These are phyloP conservation scores for Chytriomyces confervae DNA, from an alignment of 192 early-diverging fungal species.

Conservation along the genomic window DNA sequence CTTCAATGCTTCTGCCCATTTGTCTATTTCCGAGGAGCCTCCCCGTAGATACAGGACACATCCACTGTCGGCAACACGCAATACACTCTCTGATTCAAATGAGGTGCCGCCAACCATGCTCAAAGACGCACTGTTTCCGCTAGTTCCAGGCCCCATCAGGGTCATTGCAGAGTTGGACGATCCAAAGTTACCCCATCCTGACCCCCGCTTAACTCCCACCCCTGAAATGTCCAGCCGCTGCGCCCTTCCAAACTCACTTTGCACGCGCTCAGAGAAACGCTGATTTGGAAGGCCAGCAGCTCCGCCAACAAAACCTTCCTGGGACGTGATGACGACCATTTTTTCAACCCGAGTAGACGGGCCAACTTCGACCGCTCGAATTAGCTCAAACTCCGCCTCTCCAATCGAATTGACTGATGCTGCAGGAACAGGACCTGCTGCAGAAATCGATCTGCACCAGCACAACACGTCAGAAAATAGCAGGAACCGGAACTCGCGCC, in stretches of 20 bases:
- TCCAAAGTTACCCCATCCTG: neutral
- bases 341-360: constrained; percentile 24
- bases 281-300: neutral
- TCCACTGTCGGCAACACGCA: constrained; percentile 45
- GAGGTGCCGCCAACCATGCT: neutral
- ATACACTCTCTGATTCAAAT: constrained; percentile 34
- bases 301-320: neutral
- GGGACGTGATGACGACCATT: constrained; percentile 21
- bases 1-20: constrained; percentile 45
- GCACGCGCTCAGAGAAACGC: neutral
- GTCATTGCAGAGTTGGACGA: neutral
- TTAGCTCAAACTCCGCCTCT: constrained; percentile 28
- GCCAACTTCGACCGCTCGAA: constrained; percentile 29
- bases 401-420: neutral
- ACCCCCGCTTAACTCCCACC: neutral
- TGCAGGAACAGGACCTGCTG: neutral
- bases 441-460: constrained; percentile 50
- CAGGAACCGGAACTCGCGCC: constrained; percentile 47
- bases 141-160: neutral
- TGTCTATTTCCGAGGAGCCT: constrained; percentile 32
- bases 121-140: constrained; percentile 9
- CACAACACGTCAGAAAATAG: constrained; percentile 56
- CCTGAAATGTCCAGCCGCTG: constrained; percentile 1
- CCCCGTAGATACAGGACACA: constrained; percentile 52
- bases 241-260: neutral